Conservation (phyloP, 2,329 filamentous ascomycete species). For the Periconia sp. region DNA sequence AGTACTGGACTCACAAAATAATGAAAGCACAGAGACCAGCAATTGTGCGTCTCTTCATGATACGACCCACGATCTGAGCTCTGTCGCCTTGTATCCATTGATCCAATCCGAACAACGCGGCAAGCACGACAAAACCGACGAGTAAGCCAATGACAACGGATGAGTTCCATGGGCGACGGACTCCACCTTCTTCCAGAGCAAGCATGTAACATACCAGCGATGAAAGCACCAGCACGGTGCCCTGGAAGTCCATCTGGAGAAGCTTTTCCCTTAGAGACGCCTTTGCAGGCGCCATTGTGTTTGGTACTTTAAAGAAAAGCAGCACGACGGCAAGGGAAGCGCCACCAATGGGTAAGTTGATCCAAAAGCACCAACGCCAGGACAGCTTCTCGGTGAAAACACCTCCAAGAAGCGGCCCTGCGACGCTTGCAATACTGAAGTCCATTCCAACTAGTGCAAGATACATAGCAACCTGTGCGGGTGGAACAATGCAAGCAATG, state of each 20-base stretch:
- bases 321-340: constrained; percentile 41
- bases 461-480: background rate
- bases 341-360: constrained; percentile 52
- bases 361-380: constrained; percentile 46
- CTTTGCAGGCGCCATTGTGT: constrained; percentile 18
- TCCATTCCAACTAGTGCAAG: background rate
- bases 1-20: constrained; percentile 35
- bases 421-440: constrained; percentile 23
- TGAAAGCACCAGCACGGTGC: constrained; percentile 44
- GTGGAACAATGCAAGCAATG: background rate
- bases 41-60: constrained; percentile 40
- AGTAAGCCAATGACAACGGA: constrained; percentile 50
- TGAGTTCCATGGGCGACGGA: constrained; percentile 27
- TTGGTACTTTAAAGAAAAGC: constrained; percentile 43
- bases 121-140: constrained; percentile 44
- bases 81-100: no score
- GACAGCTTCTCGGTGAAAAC: constrained; percentile 21
- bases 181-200: constrained; percentile 50
- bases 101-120: no score
- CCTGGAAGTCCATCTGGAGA: constrained; percentile 49
- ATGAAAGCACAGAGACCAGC: no score
- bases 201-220: constrained; percentile 47
- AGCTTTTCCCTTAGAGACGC: constrained; percentile 40
- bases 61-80: constrained; percentile 42
- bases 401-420: constrained; percentile 37